Base-by-base conservation (phyloP, 805 yeast species). In the Monosporozyma siamensis region DNA sequence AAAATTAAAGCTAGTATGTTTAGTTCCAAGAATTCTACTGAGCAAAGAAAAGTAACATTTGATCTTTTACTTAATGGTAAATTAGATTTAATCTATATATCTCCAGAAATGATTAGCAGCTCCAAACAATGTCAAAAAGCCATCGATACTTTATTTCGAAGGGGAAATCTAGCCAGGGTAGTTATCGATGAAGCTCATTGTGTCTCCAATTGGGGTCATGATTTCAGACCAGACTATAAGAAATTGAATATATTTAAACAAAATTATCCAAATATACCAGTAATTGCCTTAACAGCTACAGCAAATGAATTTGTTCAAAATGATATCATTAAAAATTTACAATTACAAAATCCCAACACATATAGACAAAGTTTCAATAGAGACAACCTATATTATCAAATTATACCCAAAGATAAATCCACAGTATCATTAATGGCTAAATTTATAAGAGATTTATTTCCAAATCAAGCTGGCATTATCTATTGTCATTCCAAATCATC, bases 191-290 rank as follows among this genome's bases (percentile, higher is more conserved):
- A 83, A 58, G 98, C 98, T 0, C 98, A 92, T 65, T 92, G 98
- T 71, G 95, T 92, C 36, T 86, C 95, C 41, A 82, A 94, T 9
- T 92, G 98, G 98, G 98, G 98, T 17, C 98, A 92, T 63, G 98
- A 92, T 63, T 92, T 92, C 61, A 71, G 98, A 41, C 97, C 97
- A 0, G 97, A 92, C 61, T 92, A 92, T 65, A 85, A 88, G 53
- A 82, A 80, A 9, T 69, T 92, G 56, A 76, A 78, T 27, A 73
- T 71, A 49, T 84, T 92, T 61, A 87, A 87, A 54, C 61, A 66
- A 15, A 72, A 76, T 39, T 92, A 74, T 56, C 94, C 95, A 0
- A 73, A 72, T 40, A 77, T 87, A 4, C 98, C 98, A 1, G 69
- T 92, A 47, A 88, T 92, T 87, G 98, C 97, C 0, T 69, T 92